These are phyloP conservation scores for Linum trigynum DNA, from an alignment of 345 rosid genomes.

Conservation along the genomic window DNA sequence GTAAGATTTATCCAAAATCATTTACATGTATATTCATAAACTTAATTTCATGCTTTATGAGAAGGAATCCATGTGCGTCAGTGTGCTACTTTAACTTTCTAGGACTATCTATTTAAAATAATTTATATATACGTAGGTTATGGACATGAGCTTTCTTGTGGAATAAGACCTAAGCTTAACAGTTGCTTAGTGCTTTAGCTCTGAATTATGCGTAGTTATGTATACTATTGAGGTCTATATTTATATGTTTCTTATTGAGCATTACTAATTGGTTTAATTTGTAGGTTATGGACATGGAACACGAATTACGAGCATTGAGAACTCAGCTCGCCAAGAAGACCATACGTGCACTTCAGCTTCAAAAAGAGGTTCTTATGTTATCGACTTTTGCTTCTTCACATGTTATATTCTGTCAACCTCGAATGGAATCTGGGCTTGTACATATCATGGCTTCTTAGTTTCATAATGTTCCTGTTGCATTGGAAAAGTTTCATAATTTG, in stretches of 20 bases:
- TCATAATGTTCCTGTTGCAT: slow-evolving; percentile 1
- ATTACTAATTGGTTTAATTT: slow-evolving; percentile 10
- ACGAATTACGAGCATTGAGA: slow-evolving; percentile 73
- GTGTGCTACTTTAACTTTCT: neutral
- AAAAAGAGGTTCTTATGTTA: slow-evolving; percentile 41
- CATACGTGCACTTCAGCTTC: slow-evolving; percentile 57
- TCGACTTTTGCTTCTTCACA: neutral
- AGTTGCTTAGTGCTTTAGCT: neutral
- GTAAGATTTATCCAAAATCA: neutral
- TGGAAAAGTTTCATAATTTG: no score
- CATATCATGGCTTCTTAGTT: neutral
- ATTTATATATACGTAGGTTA: neutral
- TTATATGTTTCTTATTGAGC: neutral
- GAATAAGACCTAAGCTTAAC: neutral
- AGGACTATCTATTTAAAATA: no score
- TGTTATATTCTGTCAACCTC: neutral
- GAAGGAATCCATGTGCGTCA: no score
- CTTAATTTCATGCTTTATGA: no score
- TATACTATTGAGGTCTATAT: neutral
- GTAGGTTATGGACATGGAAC: slow-evolving; percentile 94
- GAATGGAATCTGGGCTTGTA: no score
- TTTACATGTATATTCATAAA: no score
- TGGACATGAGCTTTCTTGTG: no score
- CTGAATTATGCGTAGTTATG: no score
- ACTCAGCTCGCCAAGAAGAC: slow-evolving; percentile 76